These are phyloP conservation scores for Raddia guianensis DNA, from an alignment of 176 grass and related monocot species.

Conservation along the genomic window DNA sequence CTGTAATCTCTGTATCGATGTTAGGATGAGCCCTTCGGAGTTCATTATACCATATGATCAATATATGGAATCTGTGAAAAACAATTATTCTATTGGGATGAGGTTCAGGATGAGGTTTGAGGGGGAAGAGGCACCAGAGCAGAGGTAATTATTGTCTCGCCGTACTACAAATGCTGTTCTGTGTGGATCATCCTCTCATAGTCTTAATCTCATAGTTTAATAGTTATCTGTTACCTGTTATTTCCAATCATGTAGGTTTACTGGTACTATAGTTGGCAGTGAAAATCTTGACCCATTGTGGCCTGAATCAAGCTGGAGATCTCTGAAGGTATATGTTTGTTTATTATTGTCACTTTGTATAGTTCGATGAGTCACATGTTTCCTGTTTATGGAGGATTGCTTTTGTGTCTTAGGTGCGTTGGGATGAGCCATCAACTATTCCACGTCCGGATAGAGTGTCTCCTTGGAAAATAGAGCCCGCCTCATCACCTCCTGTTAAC, in stretches of 20 bases:
- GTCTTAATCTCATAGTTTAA: too few species aligned
- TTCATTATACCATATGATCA: conserved; percentile 89
- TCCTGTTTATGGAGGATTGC: conserved; percentile 24
- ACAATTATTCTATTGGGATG: conserved; percentile 79
- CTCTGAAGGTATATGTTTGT: conserved; percentile 60
- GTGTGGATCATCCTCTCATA: not conserved
- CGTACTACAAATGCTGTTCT: not conserved
- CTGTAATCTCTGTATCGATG: conserved; percentile 16
- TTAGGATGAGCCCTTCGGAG: conserved; percentile 85
- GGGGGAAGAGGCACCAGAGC: conserved; percentile 84
- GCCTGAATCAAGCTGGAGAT: conserved; percentile 89
- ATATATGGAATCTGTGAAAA: conserved; percentile 76
- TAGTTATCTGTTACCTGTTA: not conserved
- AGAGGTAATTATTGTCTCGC: conserved; percentile 51
- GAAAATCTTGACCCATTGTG: conserved; percentile 82
- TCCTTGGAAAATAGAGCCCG: conserved; percentile 94
- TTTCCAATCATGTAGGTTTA: conserved; percentile 59
- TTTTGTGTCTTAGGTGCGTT: conserved; percentile 65
- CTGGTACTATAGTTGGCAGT: conserved; percentile 82
- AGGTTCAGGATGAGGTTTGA: conserved; percentile 96
- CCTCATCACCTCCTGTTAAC: conserved; percentile 72
- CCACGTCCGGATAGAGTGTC: conserved; percentile 83
- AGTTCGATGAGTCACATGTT: conserved; percentile 1
- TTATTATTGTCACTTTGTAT: conserved; percentile 20
- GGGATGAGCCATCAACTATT: conserved; percentile 89